Evolutionary conservation across 2,329 filamentous ascomycete genomes (phyloP).

Genomic region (Ramularia collo-cygni): DNA sequence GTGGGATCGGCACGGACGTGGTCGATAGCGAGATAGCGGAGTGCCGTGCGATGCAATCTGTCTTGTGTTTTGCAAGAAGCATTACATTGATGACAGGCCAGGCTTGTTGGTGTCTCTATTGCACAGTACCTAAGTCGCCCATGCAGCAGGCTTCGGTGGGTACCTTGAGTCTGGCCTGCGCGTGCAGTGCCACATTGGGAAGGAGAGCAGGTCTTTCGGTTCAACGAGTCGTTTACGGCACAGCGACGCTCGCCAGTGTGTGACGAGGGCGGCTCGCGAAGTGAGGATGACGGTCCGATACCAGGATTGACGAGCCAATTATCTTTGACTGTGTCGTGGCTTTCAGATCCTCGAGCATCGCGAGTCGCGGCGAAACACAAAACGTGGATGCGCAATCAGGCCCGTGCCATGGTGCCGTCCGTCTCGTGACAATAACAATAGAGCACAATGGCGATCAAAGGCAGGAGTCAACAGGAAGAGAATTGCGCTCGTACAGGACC

Average conservation of each 20-base stretch:
- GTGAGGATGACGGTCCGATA: conserved; percentile 14
- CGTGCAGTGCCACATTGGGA: conserved; percentile 6
- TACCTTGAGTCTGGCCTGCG: too few relatives aligned
- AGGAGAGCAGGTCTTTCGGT: conserved; percentile 9
- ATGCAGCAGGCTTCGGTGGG: too few relatives aligned
- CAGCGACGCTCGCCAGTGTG: conserved; percentile 13
- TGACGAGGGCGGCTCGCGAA: conserved; percentile 12
- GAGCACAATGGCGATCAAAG: too few relatives aligned
- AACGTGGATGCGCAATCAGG: conserved; percentile 7
- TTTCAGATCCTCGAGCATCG: conserved; percentile 11
- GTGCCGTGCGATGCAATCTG: too few relatives aligned
- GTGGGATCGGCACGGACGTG: conserved; percentile 2
- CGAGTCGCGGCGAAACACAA: conserved; percentile 5
- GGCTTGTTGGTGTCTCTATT: too few relatives aligned
- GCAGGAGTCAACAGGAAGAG: too few relatives aligned
- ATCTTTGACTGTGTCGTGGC: conserved; percentile 8
- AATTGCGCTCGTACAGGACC: too few relatives aligned
- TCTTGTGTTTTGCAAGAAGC: background rate
- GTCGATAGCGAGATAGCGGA: too few relatives aligned
- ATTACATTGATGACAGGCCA: too few relatives aligned
- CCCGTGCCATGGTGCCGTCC: too few relatives aligned
- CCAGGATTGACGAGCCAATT: conserved; percentile 13
- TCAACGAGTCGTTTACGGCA: conserved; percentile 13
- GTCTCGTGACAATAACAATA: too few relatives aligned
- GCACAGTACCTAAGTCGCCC: too few relatives aligned